Evolutionary conservation across 1,139 yeast species (phyloP).

Genomic region (Taphrina deformans): DNA sequence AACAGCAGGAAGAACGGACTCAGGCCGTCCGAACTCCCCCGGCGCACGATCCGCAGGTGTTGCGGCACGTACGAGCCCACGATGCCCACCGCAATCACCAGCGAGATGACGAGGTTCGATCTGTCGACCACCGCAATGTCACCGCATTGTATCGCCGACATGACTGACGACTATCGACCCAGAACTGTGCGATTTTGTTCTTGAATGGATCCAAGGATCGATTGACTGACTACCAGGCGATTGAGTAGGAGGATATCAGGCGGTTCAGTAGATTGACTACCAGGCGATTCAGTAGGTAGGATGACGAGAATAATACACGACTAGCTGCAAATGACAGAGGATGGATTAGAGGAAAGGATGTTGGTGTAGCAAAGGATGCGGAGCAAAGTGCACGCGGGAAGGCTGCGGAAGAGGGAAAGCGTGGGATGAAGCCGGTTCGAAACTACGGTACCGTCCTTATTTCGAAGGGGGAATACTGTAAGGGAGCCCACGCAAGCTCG

Average conservation of each 20-base stretch:
- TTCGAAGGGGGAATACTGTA: too few species aligned
- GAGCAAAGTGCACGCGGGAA: background rate
- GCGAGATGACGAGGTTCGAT: slow-evolving; percentile 53
- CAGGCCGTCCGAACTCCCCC: slow-evolving; percentile 74
- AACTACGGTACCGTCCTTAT: too few species aligned
- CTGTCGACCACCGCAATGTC: slow-evolving; percentile 49
- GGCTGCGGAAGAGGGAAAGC: slow-evolving; percentile 2
- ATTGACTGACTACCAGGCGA: too few species aligned
- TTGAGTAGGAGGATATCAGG: too few species aligned
- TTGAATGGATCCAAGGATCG: too few species aligned
- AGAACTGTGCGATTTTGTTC: too few species aligned
- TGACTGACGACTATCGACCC: too few species aligned
- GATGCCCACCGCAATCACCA: slow-evolving; percentile 64
- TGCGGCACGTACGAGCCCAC: slow-evolving; percentile 77
- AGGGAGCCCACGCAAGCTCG: too few species aligned
- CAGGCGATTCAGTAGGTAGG: too few species aligned
- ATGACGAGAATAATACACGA: too few species aligned
- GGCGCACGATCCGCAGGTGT: slow-evolving; percentile 58
- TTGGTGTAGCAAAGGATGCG: too few species aligned
- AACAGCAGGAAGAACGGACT: slow-evolving; percentile 71
- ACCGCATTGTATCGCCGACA: slow-evolving; percentile 41
- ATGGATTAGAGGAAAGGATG: background rate
- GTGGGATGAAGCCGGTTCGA: background rate
- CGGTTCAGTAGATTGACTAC: too few species aligned
- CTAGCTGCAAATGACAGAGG: background rate